These are phyloP conservation scores for Pittosporum tobira DNA, from an alignment of 129 eudicot species.

Conservation along the genomic window DNA sequence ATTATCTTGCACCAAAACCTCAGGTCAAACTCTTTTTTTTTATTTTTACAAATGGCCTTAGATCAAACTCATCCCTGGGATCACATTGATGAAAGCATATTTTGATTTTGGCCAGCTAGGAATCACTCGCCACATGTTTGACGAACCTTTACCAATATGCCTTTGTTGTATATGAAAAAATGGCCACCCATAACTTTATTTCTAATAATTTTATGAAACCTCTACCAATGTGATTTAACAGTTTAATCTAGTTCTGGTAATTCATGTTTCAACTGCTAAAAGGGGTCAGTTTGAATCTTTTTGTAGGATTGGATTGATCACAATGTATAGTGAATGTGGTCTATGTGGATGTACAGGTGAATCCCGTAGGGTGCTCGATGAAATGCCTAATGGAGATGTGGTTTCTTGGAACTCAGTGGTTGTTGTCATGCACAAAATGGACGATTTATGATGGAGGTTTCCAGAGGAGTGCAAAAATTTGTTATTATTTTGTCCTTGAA, in stretches of 20 bases:
- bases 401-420: constrained; percentile 80
- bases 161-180: constrained; percentile 34
- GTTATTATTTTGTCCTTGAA: constrained; percentile 45
- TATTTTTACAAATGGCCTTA: too few species aligned
- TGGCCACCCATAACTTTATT: constrained; percentile 21
- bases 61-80: constrained; percentile 33
- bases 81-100: constrained; percentile 76
- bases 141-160: constrained; percentile 40
- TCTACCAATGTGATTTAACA: constrained; percentile 56
- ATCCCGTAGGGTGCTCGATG: constrained; percentile 50
- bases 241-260: constrained; percentile 58
- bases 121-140: constrained; percentile 57
- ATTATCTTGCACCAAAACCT: constrained; percentile 36
- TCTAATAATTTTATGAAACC: constrained; percentile 79
- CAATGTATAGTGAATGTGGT: constrained; percentile 72
- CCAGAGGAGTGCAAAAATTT: constrained; percentile 32
- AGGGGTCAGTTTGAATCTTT: constrained; percentile 48
- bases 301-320: constrained; percentile 60
- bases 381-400: constrained; percentile 50
- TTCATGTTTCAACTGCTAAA: constrained; percentile 46
- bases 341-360: constrained; percentile 37
- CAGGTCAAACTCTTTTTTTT: too few species aligned
- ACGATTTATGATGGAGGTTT: constrained; percentile 56
- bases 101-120: constrained; percentile 40
- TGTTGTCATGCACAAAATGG: constrained; percentile 59